Percentiles rank a stretch among this genome's conserved stretches.
Conservation (phyloP, 75 land plant species). For the Isoetes taiwanensis region DNA sequence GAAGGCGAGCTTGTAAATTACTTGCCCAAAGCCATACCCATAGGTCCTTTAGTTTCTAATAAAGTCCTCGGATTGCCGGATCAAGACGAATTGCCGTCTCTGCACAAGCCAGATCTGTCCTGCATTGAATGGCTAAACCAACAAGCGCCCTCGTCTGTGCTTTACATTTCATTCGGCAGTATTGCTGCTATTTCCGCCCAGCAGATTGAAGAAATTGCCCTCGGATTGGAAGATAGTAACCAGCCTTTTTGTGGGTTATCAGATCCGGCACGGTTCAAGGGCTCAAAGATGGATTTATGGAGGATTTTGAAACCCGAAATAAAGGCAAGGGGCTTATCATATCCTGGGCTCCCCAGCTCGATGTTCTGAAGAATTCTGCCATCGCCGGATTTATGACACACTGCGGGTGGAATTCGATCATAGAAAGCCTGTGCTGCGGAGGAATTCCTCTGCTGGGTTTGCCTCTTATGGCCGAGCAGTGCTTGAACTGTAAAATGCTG, state of each 20-base stretch:
- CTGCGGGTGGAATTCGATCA: background rate
- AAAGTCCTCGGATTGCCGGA: too few relatives aligned
- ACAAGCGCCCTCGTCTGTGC: background rate
- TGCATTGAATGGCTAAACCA: background rate
- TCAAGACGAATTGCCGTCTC: too few relatives aligned
- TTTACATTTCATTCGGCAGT: background rate
- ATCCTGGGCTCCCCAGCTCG: background rate
- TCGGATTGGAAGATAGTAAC: background rate
- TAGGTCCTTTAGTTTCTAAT: too few relatives aligned
- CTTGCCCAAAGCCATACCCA: too few relatives aligned
- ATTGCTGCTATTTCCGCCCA: background rate
- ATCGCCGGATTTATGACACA: background rate
- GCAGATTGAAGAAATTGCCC: background rate
- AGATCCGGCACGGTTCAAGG: too few relatives aligned
- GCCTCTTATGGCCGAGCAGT: background rate
- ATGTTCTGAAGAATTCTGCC: background rate
- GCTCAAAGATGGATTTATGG: too few relatives aligned
- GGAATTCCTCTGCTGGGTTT: background rate
- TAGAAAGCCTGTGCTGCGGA: background rate
- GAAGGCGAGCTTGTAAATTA: too few relatives aligned
- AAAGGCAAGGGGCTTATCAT: background rate
- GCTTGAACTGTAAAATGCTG: background rate
- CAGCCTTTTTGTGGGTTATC: too few relatives aligned
- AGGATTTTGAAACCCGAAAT: too few relatives aligned
- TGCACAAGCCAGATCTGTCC: too few relatives aligned